A percentile compares a stretch with the other conserved stretches of the same genome.
These are phyloP conservation scores for Actinidia arguta DNA, from an alignment of 179 eudicot species.

Conservation along the genomic window DNA sequence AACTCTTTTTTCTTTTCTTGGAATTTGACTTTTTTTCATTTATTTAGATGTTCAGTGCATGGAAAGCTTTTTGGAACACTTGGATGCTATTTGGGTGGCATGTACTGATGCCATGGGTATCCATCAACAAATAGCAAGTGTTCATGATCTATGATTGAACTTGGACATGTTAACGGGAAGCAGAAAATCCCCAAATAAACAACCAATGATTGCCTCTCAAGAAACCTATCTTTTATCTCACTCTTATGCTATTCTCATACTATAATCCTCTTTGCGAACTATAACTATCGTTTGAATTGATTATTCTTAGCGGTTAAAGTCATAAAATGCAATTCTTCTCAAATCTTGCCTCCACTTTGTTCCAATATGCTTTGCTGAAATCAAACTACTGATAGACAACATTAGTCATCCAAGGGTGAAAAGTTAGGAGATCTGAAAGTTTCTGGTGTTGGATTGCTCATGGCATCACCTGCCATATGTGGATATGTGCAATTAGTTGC, in stretches of 20 bases:
- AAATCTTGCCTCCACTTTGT: slow-evolving; percentile 67
- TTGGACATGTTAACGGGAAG: slow-evolving; percentile 78
- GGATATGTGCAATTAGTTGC: not conserved
- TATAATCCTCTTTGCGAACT: not conserved
- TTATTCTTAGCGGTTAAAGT: slow-evolving; percentile 80
- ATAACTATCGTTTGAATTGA: slow-evolving; percentile 21
- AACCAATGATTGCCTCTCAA: slow-evolving; percentile 76
- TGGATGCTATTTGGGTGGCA: slow-evolving; percentile 65
- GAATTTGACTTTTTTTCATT: not conserved
- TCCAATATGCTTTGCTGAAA: slow-evolving; percentile 48
- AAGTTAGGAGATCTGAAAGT: slow-evolving; percentile 74
- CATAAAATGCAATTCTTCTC: slow-evolving; percentile 69
- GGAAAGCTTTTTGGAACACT: slow-evolving; percentile 97
- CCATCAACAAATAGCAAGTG: slow-evolving; percentile 96
- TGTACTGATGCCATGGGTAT: slow-evolving; percentile 80
- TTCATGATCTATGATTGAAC: slow-evolving; percentile 71
- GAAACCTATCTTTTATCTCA: slow-evolving; percentile 43
- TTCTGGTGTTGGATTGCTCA: slow-evolving; percentile 58
- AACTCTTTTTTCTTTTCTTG: not conserved
- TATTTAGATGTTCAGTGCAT: slow-evolving; percentile 66
- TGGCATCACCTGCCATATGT: slow-evolving; percentile 48
- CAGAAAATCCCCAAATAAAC: slow-evolving; percentile 86
- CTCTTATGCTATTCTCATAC: slow-evolving; percentile 8
- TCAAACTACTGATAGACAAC: slow-evolving; percentile 44
- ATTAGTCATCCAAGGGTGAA: slow-evolving; percentile 61